A percentile compares a stretch with the other conserved stretches of the same genome.
These are phyloP conservation scores for Spergularia azorica DNA, from an alignment of 179 eudicot genomes.

Conservation along the genomic window DNA sequence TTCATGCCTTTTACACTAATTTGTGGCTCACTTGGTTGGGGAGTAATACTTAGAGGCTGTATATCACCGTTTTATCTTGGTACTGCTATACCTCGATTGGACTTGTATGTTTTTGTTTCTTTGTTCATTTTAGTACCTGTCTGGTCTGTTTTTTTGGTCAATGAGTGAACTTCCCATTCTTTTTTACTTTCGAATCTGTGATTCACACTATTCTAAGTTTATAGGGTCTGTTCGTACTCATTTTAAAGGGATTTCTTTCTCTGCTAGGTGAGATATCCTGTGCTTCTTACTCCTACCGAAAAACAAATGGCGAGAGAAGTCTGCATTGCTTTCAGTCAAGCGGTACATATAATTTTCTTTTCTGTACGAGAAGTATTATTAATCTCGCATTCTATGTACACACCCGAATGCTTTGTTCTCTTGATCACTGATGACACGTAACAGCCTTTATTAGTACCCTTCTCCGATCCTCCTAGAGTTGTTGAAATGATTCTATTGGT, in stretches of 20 bases:
- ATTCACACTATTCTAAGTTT: conserved; percentile 2
- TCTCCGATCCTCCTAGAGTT: not conserved
- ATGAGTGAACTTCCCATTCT: not conserved
- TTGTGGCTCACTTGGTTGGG: not conserved
- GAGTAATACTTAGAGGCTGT: not conserved
- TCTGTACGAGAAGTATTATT: not conserved
- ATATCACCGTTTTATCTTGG: not conserved
- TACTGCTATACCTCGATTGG: not conserved
- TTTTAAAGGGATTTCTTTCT: conserved; percentile 13
- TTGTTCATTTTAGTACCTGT: not conserved
- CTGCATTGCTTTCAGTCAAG: conserved; percentile 95
- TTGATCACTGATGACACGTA: not conserved
- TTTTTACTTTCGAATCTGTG: not conserved
- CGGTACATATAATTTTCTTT: conserved; percentile 39
- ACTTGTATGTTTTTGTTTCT: not conserved
- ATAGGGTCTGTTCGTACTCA: not conserved
- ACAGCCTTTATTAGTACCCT: not conserved
- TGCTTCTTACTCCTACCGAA: conserved; percentile 90
- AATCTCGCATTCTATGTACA: not conserved
- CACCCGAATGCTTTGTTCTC: not conserved
- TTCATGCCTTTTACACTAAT: conserved; percentile 7
- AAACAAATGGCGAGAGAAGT: conserved; percentile 98
- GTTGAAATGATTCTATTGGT: not conserved
- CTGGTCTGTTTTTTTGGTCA: not conserved
- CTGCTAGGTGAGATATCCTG: conserved; percentile 94